These are phyloP conservation scores for Rhododendron griersonianum DNA, from an alignment of 148 eudicot genomes.

Conservation along the genomic window DNA sequence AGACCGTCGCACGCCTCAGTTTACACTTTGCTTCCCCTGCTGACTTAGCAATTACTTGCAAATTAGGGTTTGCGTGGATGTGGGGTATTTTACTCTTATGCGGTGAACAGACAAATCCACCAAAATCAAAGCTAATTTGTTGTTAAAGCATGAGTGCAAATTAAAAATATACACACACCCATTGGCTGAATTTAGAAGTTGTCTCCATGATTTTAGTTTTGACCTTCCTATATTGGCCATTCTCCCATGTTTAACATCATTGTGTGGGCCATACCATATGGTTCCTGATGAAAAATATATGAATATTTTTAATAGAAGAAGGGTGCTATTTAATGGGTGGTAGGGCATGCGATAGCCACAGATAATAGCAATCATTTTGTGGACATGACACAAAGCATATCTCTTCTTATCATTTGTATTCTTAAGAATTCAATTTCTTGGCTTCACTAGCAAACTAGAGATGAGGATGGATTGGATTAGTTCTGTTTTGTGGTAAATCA, in stretches of 20 bases:
- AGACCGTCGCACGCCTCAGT: background rate
- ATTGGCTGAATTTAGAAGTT: slow-evolving; percentile 6
- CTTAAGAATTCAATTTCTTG: background rate
- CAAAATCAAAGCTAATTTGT: background rate
- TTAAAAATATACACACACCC: background rate
- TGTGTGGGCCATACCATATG: background rate
- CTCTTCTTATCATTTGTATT: background rate
- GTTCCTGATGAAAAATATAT: background rate
- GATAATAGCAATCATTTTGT: background rate
- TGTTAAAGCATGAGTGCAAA: background rate
- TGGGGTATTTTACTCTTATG: slow-evolving; percentile 4
- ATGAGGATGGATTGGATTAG: too few species aligned
- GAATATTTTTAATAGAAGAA: background rate
- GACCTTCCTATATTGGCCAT: slow-evolving; percentile 4
- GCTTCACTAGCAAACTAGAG: background rate
- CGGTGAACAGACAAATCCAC: slow-evolving; percentile 5
- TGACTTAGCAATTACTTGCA: background rate
- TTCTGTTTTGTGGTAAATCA: too few species aligned
- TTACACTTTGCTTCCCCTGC: background rate
- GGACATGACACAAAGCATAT: background rate
- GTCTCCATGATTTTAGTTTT: slow-evolving; percentile 8
- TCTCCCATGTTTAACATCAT: background rate
- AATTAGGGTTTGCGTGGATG: background rate
- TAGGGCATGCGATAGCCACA: background rate
- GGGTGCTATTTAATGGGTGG: background rate